phyloP scores from a whole-genome alignment of 192 early-diverging fungal species.

The Phycomyces blakesleeanus region DNA sequence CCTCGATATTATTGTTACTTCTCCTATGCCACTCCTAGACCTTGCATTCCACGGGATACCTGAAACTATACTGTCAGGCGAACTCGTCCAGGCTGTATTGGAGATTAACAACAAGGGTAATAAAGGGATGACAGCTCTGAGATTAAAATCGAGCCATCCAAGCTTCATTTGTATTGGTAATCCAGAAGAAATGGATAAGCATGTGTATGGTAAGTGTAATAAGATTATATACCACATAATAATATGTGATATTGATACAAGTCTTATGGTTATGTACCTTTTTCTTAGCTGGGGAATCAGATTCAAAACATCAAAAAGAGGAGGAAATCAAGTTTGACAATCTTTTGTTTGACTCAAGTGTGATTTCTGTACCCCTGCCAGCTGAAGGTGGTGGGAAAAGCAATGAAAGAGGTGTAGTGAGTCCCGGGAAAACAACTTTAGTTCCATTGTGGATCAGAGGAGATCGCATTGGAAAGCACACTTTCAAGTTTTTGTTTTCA shows the following conservation, averaged over 20 bases:
- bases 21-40: slow-evolving; percentile 81
- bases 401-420: slow-evolving; percentile 37
- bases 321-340: slow-evolving; percentile 41
- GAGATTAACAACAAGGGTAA: slow-evolving; percentile 84
- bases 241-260: background rate
- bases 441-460: slow-evolving; percentile 90
- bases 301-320: too few species aligned
- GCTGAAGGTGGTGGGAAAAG: slow-evolving; percentile 19
- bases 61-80: slow-evolving; percentile 74
- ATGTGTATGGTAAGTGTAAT: slow-evolving; percentile 35
- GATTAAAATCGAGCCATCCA: slow-evolving; percentile 81
- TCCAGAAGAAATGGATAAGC: slow-evolving; percentile 36
- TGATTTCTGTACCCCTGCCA: slow-evolving; percentile 48
- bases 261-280: background rate
- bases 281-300: background rate
- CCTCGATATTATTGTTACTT: slow-evolving; percentile 70
- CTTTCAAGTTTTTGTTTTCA: slow-evolving; percentile 72
- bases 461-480: slow-evolving; percentile 85
- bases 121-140: slow-evolving; percentile 63
- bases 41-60: slow-evolving; percentile 75
- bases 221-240: background rate
- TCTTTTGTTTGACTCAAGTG: slow-evolving; percentile 50
- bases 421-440: slow-evolving; percentile 61
- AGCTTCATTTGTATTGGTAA: slow-evolving; percentile 77
- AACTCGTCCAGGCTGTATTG: slow-evolving; percentile 67